A percentile compares a stretch with the other conserved stretches of the same genome.
Conservation (phyloP, 768 basidiomycete species). For the Tulasnella sp. region DNA sequence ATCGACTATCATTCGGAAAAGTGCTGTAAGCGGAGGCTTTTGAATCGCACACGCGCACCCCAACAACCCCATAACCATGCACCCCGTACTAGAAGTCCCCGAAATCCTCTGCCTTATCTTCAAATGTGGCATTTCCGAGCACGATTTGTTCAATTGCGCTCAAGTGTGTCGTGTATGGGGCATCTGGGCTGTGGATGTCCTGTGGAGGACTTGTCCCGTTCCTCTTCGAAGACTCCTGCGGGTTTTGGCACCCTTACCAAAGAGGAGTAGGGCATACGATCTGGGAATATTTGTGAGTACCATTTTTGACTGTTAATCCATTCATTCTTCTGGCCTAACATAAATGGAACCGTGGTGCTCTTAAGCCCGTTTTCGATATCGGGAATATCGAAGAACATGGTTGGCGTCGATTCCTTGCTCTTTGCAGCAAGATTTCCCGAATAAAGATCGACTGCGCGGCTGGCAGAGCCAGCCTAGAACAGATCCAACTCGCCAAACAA, state of each 20-base stretch:
- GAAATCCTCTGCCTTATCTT: not conserved
- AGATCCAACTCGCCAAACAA: too few species aligned
- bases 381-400: not conserved
- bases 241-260: not conserved
- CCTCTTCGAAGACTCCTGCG: not conserved
- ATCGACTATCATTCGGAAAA: too few species aligned
- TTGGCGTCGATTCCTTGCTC: not conserved
- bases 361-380: too few species aligned
- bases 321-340: too few species aligned
- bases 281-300: not conserved
- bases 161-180: not conserved
- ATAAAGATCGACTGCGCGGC: not conserved
- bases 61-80: not conserved
- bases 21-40: too few species aligned
- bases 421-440: not conserved
- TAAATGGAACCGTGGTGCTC: too few species aligned
- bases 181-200: not conserved
- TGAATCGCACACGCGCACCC: too few species aligned
- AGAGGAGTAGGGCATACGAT: too few species aligned
- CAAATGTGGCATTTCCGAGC: not conserved
- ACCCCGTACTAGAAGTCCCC: not conserved
- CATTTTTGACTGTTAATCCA: too few species aligned
- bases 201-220: not conserved
- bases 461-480: not conserved
- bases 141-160: not conserved